Conservation (phyloP, 129 eudicot species). For the Scalesia atractyloides region DNA sequence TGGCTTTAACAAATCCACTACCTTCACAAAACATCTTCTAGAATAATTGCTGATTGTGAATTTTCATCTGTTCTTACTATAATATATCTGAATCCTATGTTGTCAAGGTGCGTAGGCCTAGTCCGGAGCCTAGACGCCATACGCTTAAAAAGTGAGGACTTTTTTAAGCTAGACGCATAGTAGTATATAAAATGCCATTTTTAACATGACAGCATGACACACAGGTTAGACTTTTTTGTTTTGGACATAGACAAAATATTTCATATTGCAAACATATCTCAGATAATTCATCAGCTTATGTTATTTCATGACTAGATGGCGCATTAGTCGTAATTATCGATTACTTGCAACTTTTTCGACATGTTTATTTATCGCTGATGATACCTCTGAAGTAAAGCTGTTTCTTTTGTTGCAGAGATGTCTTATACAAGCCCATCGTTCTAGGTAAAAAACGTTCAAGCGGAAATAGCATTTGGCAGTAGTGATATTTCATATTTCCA, state of each 20-base stretch:
- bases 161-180: too few species aligned
- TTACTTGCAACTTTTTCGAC: not conserved
- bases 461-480: not conserved
- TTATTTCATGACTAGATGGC: slow-evolving; percentile 2
- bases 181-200: too few species aligned
- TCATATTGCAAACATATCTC: not conserved
- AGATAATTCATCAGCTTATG: not conserved
- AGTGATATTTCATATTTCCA: not conserved
- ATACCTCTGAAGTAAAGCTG: slow-evolving; percentile 17
- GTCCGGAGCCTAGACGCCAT: too few species aligned
- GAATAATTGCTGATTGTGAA: not conserved
- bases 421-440: slow-evolving; percentile 75
- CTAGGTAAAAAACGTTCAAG: slow-evolving; percentile 47
- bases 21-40: not conserved
- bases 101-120: too few species aligned
- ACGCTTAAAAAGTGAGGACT: too few species aligned
- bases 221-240: too few species aligned
- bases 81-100: not conserved
- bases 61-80: not conserved
- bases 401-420: slow-evolving; percentile 56
- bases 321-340: not conserved
- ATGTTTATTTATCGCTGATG: slow-evolving; percentile 8
- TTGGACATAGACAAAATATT: too few species aligned
- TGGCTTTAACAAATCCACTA: too few species aligned
- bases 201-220: too few species aligned